Evolutionary conservation across 805 yeast genomes (phyloP).

Genomic region (Starmerella cellae): DNA sequence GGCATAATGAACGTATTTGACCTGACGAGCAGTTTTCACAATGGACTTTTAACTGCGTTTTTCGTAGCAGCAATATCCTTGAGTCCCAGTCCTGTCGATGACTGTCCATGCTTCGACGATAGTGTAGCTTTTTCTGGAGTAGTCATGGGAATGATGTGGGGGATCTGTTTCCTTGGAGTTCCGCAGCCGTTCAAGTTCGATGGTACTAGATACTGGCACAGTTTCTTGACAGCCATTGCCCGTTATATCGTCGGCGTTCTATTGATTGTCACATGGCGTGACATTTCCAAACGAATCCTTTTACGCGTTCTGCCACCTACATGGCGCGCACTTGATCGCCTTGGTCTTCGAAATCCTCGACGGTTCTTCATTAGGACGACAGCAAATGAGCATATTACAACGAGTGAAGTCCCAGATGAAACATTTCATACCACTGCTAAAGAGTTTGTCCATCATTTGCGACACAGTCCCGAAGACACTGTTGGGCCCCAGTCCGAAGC

Average conservation of each 20-base stretch:
- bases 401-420: conserved; percentile 17
- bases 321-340: conserved; percentile 31
- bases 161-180: background rate
- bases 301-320: conserved; percentile 46
- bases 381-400: conserved; percentile 26
- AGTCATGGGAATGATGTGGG: conserved; percentile 47
- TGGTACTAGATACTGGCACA: conserved; percentile 11
- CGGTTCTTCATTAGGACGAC: conserved; percentile 30
- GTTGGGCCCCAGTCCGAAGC: conserved; percentile 34
- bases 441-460: conserved; percentile 18
- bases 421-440: conserved; percentile 27
- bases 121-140: conserved; percentile 81
- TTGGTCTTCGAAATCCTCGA: conserved; percentile 32
- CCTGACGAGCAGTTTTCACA: background rate
- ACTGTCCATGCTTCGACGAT: conserved; percentile 94
- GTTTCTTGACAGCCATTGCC: conserved; percentile 7
- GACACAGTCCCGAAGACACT: conserved; percentile 24
- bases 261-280: conserved; percentile 60
- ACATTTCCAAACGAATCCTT: conserved; percentile 53
- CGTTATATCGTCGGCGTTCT: conserved; percentile 52
- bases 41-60: conserved; percentile 2
- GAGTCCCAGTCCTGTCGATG: conserved; percentile 66
- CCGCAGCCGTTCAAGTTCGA: conserved; percentile 1
- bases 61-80: conserved; percentile 5
- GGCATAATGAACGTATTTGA: conserved; percentile 33